phyloP scores from a whole-genome alignment of 1,284 basidiomycete genomes.

The Moesziomyces globuligerus region DNA sequence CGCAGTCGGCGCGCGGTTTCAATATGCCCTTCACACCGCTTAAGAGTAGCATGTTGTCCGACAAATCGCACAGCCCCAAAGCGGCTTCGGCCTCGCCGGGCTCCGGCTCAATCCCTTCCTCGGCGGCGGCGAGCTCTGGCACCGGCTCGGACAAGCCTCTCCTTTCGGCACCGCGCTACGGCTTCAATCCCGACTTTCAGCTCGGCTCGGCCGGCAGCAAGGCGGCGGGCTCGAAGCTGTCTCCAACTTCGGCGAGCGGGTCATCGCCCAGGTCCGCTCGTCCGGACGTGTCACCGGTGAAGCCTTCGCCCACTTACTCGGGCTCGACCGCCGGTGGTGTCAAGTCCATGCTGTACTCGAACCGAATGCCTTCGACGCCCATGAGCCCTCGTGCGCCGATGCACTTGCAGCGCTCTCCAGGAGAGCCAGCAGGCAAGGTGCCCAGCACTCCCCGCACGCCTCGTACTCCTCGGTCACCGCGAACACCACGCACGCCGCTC shows the following conservation, averaged over 20 bases:
- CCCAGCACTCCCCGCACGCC: slow-evolving; percentile 10
- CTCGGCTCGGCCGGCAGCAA: neutral
- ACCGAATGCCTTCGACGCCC: slow-evolving; percentile 1
- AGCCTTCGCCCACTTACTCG: slow-evolving; percentile 23
- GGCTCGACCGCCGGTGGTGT: slow-evolving; percentile 15
- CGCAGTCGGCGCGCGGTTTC: too few relatives aligned
- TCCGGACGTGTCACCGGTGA: slow-evolving; percentile 7
- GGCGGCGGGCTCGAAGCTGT: neutral
- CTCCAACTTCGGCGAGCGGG: neutral
- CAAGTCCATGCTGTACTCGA: slow-evolving; percentile 25
- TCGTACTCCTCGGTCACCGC: slow-evolving; percentile 1
- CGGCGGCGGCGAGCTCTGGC: slow-evolving; percentile 2
- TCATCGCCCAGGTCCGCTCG: slow-evolving; percentile 1
- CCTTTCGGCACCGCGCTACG: slow-evolving; percentile 15
- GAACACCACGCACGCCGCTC: slow-evolving; percentile 13
- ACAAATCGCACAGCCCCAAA: neutral
- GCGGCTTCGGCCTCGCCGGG: neutral
- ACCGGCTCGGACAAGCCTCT: slow-evolving; percentile 24
- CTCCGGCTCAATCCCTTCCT: slow-evolving; percentile 4
- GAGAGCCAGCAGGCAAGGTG: neutral
- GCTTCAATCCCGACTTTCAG: slow-evolving; percentile 29
- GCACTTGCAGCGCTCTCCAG: slow-evolving; percentile 3
- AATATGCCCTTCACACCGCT: slow-evolving; percentile 8
- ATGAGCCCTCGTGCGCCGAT: slow-evolving; percentile 15
- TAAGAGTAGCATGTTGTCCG: slow-evolving; percentile 12